phyloP scores from a whole-genome alignment of 805 yeast species.

The Candida germanica region DNA sequence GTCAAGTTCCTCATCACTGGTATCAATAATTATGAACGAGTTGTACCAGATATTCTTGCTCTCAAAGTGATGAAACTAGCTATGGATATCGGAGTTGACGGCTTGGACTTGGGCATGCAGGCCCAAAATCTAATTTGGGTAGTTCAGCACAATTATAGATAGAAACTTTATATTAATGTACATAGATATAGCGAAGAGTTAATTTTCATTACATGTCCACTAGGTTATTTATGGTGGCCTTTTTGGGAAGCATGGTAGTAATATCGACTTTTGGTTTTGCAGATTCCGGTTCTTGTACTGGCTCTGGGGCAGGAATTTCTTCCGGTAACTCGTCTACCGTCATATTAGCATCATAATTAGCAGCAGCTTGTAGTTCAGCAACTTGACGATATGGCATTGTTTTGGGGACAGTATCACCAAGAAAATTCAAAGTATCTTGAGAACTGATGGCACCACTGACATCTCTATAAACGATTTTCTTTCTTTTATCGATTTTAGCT shows the following conservation, averaged over 20 bases:
- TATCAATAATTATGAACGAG: conserved; percentile 36
- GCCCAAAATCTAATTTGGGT: conserved; percentile 31
- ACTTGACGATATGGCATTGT: conserved; percentile 50
- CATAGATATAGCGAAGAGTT: neutral
- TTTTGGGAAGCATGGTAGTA: conserved; percentile 17
- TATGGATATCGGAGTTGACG: conserved; percentile 23
- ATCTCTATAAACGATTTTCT: conserved; percentile 68
- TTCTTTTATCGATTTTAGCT: conserved; percentile 64
- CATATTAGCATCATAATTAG: conserved; percentile 17
- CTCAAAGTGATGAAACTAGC: conserved; percentile 35
- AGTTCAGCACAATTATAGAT: neutral
- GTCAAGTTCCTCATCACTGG: conserved; percentile 31
- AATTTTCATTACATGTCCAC: conserved; percentile 14
- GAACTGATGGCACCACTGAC: conserved; percentile 60
- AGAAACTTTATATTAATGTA: neutral
- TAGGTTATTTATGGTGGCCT: conserved; percentile 34
- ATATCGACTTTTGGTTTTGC: conserved; percentile 7
- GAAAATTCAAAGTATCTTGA: conserved; percentile 59
- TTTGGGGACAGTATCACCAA: conserved; percentile 66
- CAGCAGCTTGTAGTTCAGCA: conserved; percentile 33
- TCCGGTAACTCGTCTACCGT: conserved; percentile 2
- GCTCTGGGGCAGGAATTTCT: conserved; percentile 2
- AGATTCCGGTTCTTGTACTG: conserved; percentile 1
- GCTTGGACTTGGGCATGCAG: conserved; percentile 19
- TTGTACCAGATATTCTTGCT: conserved; percentile 38